Evolutionary conservation across 495 filamentous ascomycete genomes (phyloP).

Genomic region (Geoglossum glabrum): DNA sequence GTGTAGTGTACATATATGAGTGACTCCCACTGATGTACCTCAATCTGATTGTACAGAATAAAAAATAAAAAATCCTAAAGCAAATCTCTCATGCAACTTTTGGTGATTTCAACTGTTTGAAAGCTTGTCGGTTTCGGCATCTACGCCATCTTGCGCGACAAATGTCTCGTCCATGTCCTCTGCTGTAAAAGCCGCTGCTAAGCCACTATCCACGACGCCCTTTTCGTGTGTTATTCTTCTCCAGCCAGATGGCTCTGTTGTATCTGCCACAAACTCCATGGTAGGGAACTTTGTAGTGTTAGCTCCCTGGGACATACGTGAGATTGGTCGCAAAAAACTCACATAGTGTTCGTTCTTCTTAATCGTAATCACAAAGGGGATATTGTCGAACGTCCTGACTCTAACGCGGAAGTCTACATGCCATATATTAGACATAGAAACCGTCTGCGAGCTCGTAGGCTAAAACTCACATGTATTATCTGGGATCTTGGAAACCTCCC

Average conservation of each 20-base stretch:
- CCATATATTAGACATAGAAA: constrained; percentile 3
- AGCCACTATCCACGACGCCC: constrained; percentile 9
- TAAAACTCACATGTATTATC: constrained; percentile 62
- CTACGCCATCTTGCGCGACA: not conserved
- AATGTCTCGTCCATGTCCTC: constrained; percentile 1
- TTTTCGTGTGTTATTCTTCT: constrained; percentile 50
- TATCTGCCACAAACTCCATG: constrained; percentile 67
- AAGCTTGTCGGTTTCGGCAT: not conserved
- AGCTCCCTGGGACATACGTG: not conserved
- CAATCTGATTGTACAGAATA: too few species aligned
- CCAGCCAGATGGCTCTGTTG: constrained; percentile 42
- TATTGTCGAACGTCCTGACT: constrained; percentile 90
- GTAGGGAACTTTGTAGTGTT: constrained; percentile 44
- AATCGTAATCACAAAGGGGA: constrained; percentile 95
- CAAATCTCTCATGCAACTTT: not conserved
- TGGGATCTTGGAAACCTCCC: constrained; percentile 62
- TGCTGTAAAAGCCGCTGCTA: not conserved
- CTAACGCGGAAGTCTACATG: constrained; percentile 64
- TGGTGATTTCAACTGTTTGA: not conserved
- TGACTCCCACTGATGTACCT: too few species aligned
- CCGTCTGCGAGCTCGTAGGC: constrained; percentile 6
- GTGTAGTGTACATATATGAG: too few species aligned
- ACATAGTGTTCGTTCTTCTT: constrained; percentile 99
- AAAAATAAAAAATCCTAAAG: not conserved
- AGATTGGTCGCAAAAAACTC: constrained; percentile 9